These are phyloP conservation scores for Suillus fuscotomentosus DNA, from an alignment of 768 basidiomycete species.

Conservation along the genomic window DNA sequence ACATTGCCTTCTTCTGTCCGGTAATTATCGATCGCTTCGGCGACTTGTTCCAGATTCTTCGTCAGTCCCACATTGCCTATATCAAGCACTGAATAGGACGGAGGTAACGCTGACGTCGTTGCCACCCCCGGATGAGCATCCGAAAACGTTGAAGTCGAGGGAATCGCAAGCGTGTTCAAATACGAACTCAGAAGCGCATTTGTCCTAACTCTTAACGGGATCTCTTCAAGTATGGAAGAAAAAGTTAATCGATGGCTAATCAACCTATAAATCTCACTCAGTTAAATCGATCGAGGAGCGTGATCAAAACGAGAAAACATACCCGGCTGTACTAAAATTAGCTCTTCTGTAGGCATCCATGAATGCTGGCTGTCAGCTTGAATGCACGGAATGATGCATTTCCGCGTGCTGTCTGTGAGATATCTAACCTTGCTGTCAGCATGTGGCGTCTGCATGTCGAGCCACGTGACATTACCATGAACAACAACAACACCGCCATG, in stretches of 20 bases:
- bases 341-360: conserved; percentile 78
- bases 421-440: conserved; percentile 46
- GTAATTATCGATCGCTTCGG: conserved; percentile 83
- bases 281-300: conserved; percentile 3
- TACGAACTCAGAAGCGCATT: conserved; percentile 81
- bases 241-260: conserved; percentile 81
- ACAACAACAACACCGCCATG: conserved; percentile 85
- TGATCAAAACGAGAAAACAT: conserved; percentile 21
- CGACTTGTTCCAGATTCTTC: conserved; percentile 78
- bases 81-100: conserved; percentile 68
- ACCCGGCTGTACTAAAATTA: conserved; percentile 88
- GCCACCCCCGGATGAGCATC: conserved; percentile 39
- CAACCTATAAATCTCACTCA: conserved; percentile 48
- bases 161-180: conserved; percentile 59
- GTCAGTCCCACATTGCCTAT: conserved; percentile 69
- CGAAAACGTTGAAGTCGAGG: conserved; percentile 36
- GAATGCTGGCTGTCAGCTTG: conserved; percentile 75
- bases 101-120: conserved; percentile 44
- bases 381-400: conserved; percentile 91
- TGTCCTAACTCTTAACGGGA: conserved; percentile 81
- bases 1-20: conserved; percentile 91
- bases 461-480: conserved; percentile 53
- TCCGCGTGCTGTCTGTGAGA: conserved; percentile 75
- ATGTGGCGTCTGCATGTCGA: neutral
- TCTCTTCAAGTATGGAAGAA: conserved; percentile 81